These are phyloP conservation scores for Kernera saxatilis DNA, from an alignment of 345 rosid species.

Conservation along the genomic window DNA sequence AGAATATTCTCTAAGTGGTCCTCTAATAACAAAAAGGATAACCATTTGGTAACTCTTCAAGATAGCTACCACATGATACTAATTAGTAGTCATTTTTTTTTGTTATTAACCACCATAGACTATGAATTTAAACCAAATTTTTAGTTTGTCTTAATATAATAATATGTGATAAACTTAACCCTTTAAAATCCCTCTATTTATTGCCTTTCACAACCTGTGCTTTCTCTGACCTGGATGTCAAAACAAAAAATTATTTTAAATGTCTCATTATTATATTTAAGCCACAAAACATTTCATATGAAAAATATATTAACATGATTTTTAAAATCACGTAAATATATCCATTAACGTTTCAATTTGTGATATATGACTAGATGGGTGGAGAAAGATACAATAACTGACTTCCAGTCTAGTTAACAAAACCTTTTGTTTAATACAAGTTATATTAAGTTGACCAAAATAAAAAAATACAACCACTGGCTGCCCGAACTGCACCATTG, in stretches of 20 bases:
- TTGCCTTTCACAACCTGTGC: neutral
- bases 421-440: too few species aligned
- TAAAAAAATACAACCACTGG: too few species aligned
- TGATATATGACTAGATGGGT: too few species aligned
- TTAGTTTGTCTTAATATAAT: neutral
- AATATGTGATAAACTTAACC: neutral
- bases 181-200: neutral
- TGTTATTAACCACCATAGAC: neutral
- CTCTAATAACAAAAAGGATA: neutral
- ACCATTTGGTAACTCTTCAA: neutral
- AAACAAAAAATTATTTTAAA: neutral
- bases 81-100: neutral
- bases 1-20: neutral
- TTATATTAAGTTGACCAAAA: too few species aligned
- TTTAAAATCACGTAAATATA: neutral
- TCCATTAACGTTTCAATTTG: too few species aligned
- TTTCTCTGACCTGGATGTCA: neutral
- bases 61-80: neutral
- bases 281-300: neutral
- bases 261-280: neutral
- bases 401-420: too few species aligned
- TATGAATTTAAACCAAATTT: neutral
- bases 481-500: too few species aligned
- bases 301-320: too few species aligned
- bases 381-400: too few species aligned